Percentiles rank a stretch among this genome's conserved stretches.
Conservation (phyloP, 2,329 filamentous ascomycete genomes). For the Periglandula ipomoeae region DNA sequence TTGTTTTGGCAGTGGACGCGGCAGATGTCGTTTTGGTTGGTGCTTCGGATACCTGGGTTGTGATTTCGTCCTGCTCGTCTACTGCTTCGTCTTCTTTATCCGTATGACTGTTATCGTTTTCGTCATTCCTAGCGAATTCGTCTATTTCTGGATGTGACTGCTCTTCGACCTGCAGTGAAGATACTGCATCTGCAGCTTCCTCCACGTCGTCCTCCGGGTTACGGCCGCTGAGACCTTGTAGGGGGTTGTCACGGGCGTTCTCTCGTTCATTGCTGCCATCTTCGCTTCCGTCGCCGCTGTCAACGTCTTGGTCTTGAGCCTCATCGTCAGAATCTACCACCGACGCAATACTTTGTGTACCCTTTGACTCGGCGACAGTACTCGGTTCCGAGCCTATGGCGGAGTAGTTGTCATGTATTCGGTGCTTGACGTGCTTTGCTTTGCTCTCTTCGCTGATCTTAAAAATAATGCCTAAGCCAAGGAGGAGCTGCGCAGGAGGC, state of each 20-base stretch:
- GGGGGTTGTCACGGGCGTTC: slow-evolving; percentile 26
- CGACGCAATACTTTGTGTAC: neutral
- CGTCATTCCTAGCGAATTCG: neutral
- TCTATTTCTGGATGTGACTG: slow-evolving; percentile 6
- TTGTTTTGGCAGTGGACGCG: neutral
- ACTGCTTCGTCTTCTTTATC: slow-evolving; percentile 8
- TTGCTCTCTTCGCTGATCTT: slow-evolving; percentile 84
- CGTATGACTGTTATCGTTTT: neutral
- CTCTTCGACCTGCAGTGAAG: slow-evolving; percentile 16
- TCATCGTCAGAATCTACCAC: slow-evolving; percentile 19
- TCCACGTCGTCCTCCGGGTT: slow-evolving; percentile 18
- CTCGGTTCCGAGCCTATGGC: slow-evolving; percentile 8
- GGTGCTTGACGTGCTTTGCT: slow-evolving; percentile 66
- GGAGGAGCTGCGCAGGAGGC: slow-evolving; percentile 74
- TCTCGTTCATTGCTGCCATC: slow-evolving; percentile 16
- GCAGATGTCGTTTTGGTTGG: slow-evolving; percentile 9
- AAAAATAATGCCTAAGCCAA: slow-evolving; percentile 84
- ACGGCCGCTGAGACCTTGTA: slow-evolving; percentile 20
- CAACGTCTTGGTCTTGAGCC: slow-evolving; percentile 14
- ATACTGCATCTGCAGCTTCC: slow-evolving; percentile 15
- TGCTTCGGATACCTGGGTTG: slow-evolving; percentile 12
- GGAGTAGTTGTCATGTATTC: slow-evolving; percentile 21
- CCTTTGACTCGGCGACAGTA: slow-evolving; percentile 11
- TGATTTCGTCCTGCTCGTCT: slow-evolving; percentile 8
- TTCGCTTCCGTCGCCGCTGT: slow-evolving; percentile 21